A percentile compares a stretch with the other conserved stretches of the same genome.
These are phyloP conservation scores for Metarhizium guizhouense DNA, from an alignment of 2,329 filamentous ascomycete genomes.

Conservation along the genomic window DNA sequence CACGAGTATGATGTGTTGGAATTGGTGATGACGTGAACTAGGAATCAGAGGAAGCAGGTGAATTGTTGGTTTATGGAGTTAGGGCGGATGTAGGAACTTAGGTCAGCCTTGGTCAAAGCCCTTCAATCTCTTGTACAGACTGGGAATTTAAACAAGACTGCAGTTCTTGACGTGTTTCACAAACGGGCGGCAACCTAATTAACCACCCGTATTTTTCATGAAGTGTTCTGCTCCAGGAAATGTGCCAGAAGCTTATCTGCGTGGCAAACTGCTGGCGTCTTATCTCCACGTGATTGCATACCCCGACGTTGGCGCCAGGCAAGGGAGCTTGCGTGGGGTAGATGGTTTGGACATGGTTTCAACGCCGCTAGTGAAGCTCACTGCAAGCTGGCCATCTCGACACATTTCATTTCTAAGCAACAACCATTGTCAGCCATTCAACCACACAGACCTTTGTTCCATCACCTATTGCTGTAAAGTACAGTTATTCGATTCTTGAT, in stretches of 20 bases:
- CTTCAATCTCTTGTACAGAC: no score
- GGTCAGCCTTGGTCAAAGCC: no score
- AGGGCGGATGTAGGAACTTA: no score
- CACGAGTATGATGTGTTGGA: no score
- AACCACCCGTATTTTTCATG: no score
- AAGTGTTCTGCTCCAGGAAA: no score
- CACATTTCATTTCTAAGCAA: slow-evolving; percentile 12
- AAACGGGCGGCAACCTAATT: no score
- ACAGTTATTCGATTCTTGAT: neutral
- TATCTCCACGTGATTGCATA: slow-evolving; percentile 13
- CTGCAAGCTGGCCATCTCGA: slow-evolving; percentile 23
- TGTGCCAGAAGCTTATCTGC: neutral
- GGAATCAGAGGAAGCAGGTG: no score
- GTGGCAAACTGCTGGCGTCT: neutral
- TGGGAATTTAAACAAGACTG: no score
- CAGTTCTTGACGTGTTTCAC: no score
- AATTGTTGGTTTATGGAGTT: no score
- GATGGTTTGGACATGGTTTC: neutral
- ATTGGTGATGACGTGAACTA: no score
- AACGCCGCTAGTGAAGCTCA: slow-evolving; percentile 5
- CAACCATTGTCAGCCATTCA: neutral
- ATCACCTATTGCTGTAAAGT: neutral
- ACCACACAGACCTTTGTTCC: neutral
- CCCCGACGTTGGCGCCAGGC: neutral
- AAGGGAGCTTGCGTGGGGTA: slow-evolving; percentile 2